Evolutionary conservation across 352 stramenopile genomes (phyloP).

Genomic region (Pythium brachiatum): DNA sequence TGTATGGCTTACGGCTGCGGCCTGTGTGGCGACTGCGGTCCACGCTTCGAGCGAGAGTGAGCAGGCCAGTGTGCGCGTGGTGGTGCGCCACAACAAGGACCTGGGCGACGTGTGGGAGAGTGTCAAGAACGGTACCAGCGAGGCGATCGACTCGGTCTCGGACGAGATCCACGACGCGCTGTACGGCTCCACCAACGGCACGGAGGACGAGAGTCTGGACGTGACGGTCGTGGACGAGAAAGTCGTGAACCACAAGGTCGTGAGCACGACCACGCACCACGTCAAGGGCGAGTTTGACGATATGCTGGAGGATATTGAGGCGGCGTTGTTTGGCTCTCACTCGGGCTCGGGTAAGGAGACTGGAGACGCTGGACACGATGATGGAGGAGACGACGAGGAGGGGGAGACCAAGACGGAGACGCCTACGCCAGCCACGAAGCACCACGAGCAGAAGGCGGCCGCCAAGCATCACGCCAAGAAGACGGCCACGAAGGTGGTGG

Average conservation of each 20-base stretch:
- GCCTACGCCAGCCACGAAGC: background rate
- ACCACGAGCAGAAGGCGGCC: too few relatives aligned
- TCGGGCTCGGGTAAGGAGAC: background rate
- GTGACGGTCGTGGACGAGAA: background rate
- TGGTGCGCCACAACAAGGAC: conserved; percentile 6
- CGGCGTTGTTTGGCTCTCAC: background rate
- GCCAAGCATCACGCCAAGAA: too few relatives aligned
- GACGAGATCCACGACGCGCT: background rate
- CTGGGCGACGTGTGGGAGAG: conserved; percentile 5
- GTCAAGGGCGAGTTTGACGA: background rate
- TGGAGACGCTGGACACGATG: background rate
- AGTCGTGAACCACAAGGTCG: background rate
- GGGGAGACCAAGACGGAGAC: too few relatives aligned
- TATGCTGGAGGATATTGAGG: background rate
- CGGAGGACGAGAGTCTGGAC: background rate
- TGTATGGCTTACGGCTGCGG: background rate
- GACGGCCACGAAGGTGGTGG: background rate
- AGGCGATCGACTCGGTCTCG: background rate
- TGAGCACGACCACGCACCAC: background rate
- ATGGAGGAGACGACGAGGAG: too few relatives aligned
- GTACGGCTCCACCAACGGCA: background rate
- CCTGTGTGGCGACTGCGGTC: background rate
- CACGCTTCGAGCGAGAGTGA: background rate
- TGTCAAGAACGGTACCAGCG: conserved; percentile 6
- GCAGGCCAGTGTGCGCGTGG: background rate